A percentile compares a stretch with the other conserved stretches of the same genome.
These are phyloP conservation scores for Phytophthora multivora DNA, from an alignment of 352 stramenopile genomes.

Conservation along the genomic window DNA sequence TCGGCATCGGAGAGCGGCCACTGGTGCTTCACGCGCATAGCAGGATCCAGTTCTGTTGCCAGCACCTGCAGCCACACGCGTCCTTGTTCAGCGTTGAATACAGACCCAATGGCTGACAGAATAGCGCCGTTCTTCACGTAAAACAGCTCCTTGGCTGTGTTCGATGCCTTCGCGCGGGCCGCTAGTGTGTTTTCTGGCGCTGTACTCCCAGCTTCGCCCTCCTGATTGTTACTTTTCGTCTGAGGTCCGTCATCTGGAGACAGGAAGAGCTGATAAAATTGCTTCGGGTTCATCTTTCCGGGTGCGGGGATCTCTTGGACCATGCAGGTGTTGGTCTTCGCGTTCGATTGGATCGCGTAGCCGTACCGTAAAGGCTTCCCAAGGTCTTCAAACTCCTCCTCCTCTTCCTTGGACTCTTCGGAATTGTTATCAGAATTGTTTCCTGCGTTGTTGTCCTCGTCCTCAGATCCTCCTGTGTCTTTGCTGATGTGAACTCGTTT, in stretches of 20 bases:
- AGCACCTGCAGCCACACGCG: slow-evolving; percentile 74
- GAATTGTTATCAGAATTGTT: slow-evolving; percentile 31
- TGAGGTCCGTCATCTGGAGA: slow-evolving; percentile 10
- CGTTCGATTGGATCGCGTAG: slow-evolving; percentile 78
- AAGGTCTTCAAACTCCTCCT: slow-evolving; percentile 36
- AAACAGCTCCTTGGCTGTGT: slow-evolving; percentile 54
- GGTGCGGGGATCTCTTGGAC: slow-evolving; percentile 68
- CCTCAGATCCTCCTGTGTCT: not conserved
- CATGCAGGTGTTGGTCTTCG: slow-evolving; percentile 80
- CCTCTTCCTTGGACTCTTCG: slow-evolving; percentile 44
- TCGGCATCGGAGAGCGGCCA: slow-evolving; percentile 45
- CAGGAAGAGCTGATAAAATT: slow-evolving; percentile 57
- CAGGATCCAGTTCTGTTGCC: slow-evolving; percentile 49
- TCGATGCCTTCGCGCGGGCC: slow-evolving; percentile 42
- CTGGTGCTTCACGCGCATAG: slow-evolving; percentile 46
- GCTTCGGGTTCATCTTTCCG: slow-evolving; percentile 59
- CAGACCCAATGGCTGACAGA: slow-evolving; percentile 53
- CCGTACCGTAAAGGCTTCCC: slow-evolving; percentile 41
- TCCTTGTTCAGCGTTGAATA: slow-evolving; percentile 53
- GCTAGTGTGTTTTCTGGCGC: slow-evolving; percentile 29
- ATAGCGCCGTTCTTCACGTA: slow-evolving; percentile 55
- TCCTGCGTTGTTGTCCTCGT: slow-evolving; percentile 24
- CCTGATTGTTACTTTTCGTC: slow-evolving; percentile 25
- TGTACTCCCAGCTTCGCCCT: slow-evolving; percentile 13
- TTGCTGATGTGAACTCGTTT: slow-evolving; percentile 9